phyloP scores from a whole-genome alignment of 108 stramenopile species.

The Stephanodiscus minutulus region DNA sequence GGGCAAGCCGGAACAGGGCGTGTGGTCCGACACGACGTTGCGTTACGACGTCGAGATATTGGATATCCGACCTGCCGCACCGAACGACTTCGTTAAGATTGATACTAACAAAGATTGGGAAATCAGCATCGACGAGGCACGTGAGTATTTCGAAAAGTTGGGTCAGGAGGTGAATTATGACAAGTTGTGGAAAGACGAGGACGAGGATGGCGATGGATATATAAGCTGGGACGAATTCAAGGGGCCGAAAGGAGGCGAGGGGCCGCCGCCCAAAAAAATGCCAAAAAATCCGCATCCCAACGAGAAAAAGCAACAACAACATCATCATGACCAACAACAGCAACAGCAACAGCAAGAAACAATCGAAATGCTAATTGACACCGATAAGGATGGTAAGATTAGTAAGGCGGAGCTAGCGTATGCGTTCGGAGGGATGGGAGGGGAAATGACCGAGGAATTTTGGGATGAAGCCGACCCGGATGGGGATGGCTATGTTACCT shows the following conservation, averaged over 20 bases:
- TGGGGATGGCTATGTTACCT: constrained; percentile 27
- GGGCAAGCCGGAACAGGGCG: constrained; percentile 27
- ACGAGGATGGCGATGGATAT: constrained; percentile 41
- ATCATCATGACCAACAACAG: constrained; percentile 12
- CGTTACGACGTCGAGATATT: constrained; percentile 33
- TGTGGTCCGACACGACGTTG: constrained; percentile 16
- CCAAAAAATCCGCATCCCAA: neutral
- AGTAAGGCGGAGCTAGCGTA: constrained; percentile 23
- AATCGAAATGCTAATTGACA: constrained; percentile 12
- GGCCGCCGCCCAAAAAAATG: constrained; percentile 14
- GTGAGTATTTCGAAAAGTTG: constrained; percentile 22
- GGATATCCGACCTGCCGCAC: constrained; percentile 32
- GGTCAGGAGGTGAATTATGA: constrained; percentile 22
- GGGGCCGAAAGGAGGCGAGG: constrained; percentile 36
- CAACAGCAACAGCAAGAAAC: neutral
- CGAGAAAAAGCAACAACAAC: constrained; percentile 4
- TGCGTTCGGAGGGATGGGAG: constrained; percentile 14
- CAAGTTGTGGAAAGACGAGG: constrained; percentile 34
- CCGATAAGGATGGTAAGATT: constrained; percentile 23
- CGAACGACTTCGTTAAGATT: constrained; percentile 47
- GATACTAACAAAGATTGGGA: constrained; percentile 43
- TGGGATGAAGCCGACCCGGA: constrained; percentile 31
- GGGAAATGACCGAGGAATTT: constrained; percentile 32
- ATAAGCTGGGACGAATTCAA: constrained; percentile 48
- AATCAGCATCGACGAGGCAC: constrained; percentile 30